Conservation (phyloP, 1,139 yeast genomes). For the Chernovozyma sophiae-reginae region DNA sequence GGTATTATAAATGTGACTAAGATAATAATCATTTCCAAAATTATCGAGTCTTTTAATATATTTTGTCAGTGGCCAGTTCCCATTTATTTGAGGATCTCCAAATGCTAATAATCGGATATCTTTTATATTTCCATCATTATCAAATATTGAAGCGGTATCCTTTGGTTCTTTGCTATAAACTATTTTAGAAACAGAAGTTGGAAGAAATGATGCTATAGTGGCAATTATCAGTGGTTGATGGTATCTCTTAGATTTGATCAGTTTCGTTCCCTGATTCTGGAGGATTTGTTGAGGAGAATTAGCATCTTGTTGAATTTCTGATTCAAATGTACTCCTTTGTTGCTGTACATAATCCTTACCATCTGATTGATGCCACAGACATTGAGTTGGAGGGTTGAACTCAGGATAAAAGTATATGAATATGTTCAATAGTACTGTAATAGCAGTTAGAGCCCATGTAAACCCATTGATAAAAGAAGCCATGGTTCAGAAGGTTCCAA, state of each 20-base stretch:
- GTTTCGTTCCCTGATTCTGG: not conserved
- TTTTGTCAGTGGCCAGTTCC: constrained; percentile 70
- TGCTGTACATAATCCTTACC: not conserved
- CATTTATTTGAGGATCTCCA: constrained; percentile 97
- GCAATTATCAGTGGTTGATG: not conserved
- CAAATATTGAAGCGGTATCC: constrained; percentile 2
- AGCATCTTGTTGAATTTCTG: not conserved
- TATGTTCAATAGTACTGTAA: constrained; percentile 46
- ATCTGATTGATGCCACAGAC: constrained; percentile 48
- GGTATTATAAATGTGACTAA: constrained; percentile 73
- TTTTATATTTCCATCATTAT: constrained; percentile 16
- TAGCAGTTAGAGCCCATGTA: constrained; percentile 24
- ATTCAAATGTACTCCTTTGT: not conserved
- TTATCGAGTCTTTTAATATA: constrained; percentile 75
- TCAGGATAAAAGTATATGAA: constrained; percentile 78
- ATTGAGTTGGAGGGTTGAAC: constrained; percentile 38
- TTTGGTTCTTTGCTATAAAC: not conserved
- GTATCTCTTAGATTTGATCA: not conserved
- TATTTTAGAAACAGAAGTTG: not conserved
- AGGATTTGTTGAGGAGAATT: not conserved
- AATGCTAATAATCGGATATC: constrained; percentile 71
- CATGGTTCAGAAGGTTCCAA: too few species aligned
- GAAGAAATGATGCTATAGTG: not conserved
- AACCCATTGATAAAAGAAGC: constrained; percentile 5
- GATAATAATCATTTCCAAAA: constrained; percentile 80